Conservation (phyloP, 1,284 basidiomycete species). For the Fistulina hepatica region DNA sequence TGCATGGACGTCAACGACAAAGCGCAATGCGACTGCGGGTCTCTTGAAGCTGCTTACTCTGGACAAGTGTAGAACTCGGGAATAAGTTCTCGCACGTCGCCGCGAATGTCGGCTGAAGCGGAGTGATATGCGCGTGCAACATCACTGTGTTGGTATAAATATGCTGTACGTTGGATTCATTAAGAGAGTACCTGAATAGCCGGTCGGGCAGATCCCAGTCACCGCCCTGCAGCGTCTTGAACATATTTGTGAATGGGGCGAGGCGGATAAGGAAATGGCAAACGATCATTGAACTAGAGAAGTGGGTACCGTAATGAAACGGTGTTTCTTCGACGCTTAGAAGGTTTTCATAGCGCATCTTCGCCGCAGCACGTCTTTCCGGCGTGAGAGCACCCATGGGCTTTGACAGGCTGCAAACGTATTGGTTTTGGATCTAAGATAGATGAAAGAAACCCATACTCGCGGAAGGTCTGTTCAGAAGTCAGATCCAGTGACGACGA, state of each 20-base stretch:
- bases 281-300: conserved; percentile 94
- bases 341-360: conserved; percentile 65
- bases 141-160: conserved; percentile 36
- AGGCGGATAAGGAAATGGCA: conserved; percentile 91
- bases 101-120: conserved; percentile 77
- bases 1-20: conserved; percentile 2
- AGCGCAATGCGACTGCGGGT: background rate
- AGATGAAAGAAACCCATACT: conserved; percentile 36
- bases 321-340: conserved; percentile 77
- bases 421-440: background rate
- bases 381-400: conserved; percentile 90
- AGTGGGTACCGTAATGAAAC: conserved; percentile 93
- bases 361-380: conserved; percentile 62
- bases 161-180: too few relatives aligned
- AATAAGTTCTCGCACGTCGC: conserved; percentile 91
- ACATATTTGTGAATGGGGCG: conserved; percentile 87
- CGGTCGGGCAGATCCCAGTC: conserved; percentile 95
- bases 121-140: conserved; percentile 74
- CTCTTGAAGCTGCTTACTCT: conserved; percentile 36
- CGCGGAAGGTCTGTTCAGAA: conserved; percentile 59
- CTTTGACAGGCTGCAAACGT: conserved; percentile 47
- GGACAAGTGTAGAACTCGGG: conserved; percentile 84
- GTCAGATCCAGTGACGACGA: conserved; percentile 67
- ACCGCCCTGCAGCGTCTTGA: conserved; percentile 85
- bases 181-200: conserved; percentile 58